Evolutionary conservation across 1,284 basidiomycete species (phyloP).

Genomic region (Papiliotrema flavescens): DNA sequence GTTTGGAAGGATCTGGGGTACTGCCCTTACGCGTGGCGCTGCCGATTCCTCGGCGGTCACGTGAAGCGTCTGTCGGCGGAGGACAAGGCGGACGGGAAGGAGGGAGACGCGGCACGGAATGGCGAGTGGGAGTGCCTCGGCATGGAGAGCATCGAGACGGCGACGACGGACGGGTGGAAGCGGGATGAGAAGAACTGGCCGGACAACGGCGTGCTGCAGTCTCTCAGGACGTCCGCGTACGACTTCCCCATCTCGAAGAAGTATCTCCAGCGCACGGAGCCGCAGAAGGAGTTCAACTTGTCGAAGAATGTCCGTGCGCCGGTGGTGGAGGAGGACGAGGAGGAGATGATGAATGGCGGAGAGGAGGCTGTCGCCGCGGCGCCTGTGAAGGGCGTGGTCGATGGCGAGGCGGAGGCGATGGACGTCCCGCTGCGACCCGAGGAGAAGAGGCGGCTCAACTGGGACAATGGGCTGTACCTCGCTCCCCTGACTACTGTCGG

Average conservation of each 20-base stretch:
- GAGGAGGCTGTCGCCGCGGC: slow-evolving; percentile 24
- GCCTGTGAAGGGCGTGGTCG: slow-evolving; percentile 27
- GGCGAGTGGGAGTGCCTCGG: slow-evolving; percentile 48
- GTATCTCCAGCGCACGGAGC: slow-evolving; percentile 63
- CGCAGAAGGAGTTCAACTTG: slow-evolving; percentile 45
- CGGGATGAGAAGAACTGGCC: slow-evolving; percentile 74
- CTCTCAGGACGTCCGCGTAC: slow-evolving; percentile 58
- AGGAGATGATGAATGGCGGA: slow-evolving; percentile 36
- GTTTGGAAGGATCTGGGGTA: slow-evolving; percentile 69
- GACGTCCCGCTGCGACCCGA: slow-evolving; percentile 59
- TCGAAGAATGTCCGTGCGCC: neutral
- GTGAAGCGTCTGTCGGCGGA: slow-evolving; percentile 31
- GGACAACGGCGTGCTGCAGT: slow-evolving; percentile 54
- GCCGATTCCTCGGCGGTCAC: slow-evolving; percentile 83
- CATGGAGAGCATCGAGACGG: slow-evolving; percentile 58
- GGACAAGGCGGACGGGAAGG: slow-evolving; percentile 42
- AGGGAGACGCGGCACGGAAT: slow-evolving; percentile 9
- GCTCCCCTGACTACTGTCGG: slow-evolving; percentile 95
- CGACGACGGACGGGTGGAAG: slow-evolving; percentile 48
- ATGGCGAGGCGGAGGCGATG: slow-evolving; percentile 34
- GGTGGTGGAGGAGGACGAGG: slow-evolving; percentile 40
- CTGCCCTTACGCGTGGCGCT: slow-evolving; percentile 84
- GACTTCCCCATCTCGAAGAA: slow-evolving; percentile 66
- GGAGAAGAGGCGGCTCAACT: slow-evolving; percentile 85
- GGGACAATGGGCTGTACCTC: slow-evolving; percentile 85